Conservation (phyloP, 2,329 filamentous ascomycete species). For the Colletotrichum sidae region DNA sequence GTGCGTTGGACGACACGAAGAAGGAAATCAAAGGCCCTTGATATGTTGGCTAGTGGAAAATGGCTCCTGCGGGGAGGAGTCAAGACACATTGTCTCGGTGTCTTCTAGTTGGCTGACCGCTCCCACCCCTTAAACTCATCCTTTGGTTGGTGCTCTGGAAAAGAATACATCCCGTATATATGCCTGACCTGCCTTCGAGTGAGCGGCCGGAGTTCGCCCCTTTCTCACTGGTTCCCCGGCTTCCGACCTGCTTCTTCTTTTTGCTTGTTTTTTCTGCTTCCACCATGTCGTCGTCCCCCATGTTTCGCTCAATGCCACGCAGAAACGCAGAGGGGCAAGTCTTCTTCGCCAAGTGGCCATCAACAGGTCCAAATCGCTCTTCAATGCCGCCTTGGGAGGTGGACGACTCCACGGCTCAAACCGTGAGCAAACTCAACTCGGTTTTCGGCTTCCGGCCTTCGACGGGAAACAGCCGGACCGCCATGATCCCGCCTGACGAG, state of each 20-base stretch:
- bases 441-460: slow-evolving; percentile 29
- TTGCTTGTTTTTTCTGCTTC: slow-evolving; percentile 26
- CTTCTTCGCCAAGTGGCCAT: slow-evolving; percentile 32
- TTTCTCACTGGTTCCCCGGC: slow-evolving; percentile 24
- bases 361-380: slow-evolving; percentile 17
- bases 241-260: slow-evolving; percentile 26
- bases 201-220: slow-evolving; percentile 18
- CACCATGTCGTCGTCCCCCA: slow-evolving; percentile 24
- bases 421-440: slow-evolving; percentile 32
- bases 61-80: slow-evolving; percentile 27
- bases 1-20: slow-evolving; percentile 31
- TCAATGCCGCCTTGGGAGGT: slow-evolving; percentile 23
- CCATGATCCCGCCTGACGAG: slow-evolving; percentile 16
- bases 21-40: slow-evolving; percentile 27
- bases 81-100: slow-evolving; percentile 34
- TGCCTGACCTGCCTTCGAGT: slow-evolving; percentile 21
- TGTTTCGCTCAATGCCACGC: slow-evolving; percentile 30
- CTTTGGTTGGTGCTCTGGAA: slow-evolving; percentile 18
- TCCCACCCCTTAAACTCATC: slow-evolving; percentile 21
- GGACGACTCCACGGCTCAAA: slow-evolving; percentile 32
- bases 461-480: slow-evolving; percentile 7
- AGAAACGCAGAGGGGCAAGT: slow-evolving; percentile 30
- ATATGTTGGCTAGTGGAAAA: slow-evolving; percentile 31
- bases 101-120: slow-evolving; percentile 32
- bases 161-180: slow-evolving; percentile 27